phyloP scores from a whole-genome alignment of 352 stramenopile genomes.

The Globisporangium carolinianum region DNA sequence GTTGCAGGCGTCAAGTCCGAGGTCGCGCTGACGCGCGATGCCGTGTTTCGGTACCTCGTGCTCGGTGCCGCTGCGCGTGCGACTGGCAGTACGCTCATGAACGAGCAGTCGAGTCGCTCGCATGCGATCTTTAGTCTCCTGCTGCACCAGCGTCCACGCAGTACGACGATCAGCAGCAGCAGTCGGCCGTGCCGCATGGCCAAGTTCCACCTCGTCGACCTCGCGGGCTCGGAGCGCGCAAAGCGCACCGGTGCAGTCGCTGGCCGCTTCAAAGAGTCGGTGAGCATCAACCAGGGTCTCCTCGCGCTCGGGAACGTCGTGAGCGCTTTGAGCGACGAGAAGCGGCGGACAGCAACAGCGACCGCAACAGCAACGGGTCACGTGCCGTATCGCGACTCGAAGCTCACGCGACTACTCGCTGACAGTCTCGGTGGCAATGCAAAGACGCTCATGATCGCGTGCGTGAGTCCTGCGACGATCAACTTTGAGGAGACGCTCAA shows the following conservation, averaged over 20 bases:
- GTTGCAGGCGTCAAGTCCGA: slow-evolving; percentile 81
- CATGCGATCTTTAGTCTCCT: slow-evolving; percentile 89
- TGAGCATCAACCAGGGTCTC: slow-evolving; percentile 95
- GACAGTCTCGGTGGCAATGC: slow-evolving; percentile 86
- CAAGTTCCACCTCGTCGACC: slow-evolving; percentile 94
- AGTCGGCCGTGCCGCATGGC: slow-evolving; percentile 42
- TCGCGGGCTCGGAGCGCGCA: slow-evolving; percentile 92
- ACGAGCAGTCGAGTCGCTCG: slow-evolving; percentile 85
- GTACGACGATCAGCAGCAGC: slow-evolving; percentile 17
- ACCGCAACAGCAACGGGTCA: slow-evolving; percentile 23
- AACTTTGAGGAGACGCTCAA: slow-evolving; percentile 96
- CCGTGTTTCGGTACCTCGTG: slow-evolving; percentile 78
- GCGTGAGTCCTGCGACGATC: slow-evolving; percentile 62
- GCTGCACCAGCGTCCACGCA: slow-evolving; percentile 46
- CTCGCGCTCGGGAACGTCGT: slow-evolving; percentile 95
- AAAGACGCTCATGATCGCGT: slow-evolving; percentile 90
- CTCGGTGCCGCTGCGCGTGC: slow-evolving; percentile 70
- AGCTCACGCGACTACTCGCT: slow-evolving; percentile 85
- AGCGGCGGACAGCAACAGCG: slow-evolving; percentile 37
- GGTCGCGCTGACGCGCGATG: slow-evolving; percentile 60
- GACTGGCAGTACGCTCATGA: slow-evolving; percentile 88
- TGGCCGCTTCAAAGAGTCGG: slow-evolving; percentile 88
- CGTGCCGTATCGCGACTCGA: slow-evolving; percentile 89
- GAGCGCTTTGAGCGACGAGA: slow-evolving; percentile 88
- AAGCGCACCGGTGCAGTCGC: slow-evolving; percentile 90